Percentiles rank a stretch among this genome's conserved stretches.
phyloP scores from a whole-genome alignment of 495 filamentous ascomycete species.

The Pyrenopolyporus hunteri region DNA sequence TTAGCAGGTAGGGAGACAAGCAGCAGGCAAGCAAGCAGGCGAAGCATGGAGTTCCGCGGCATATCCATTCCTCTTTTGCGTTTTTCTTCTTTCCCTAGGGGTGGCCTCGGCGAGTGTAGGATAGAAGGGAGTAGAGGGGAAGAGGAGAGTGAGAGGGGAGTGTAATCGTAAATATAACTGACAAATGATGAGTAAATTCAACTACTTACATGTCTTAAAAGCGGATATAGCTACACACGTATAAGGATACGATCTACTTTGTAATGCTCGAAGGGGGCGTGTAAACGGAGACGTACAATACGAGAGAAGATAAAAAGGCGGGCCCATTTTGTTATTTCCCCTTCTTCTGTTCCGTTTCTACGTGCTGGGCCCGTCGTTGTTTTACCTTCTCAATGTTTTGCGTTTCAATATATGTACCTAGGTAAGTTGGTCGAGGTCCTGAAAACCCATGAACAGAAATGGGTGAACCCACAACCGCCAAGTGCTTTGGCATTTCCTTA shows the following conservation, averaged over 20 bases:
- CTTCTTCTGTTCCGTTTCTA: no score
- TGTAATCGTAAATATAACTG: constrained; percentile 4
- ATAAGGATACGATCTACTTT: no score
- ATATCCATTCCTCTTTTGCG: constrained; percentile 7
- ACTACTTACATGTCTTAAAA: background rate
- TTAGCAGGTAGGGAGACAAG: background rate
- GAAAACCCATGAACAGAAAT: no score
- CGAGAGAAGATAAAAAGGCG: no score
- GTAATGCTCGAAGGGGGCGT: background rate
- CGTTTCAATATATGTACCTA: no score
- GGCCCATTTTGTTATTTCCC: no score
- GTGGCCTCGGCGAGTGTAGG: constrained; percentile 5
- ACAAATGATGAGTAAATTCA: background rate
- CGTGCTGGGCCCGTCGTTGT: no score
- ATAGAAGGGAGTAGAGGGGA: background rate
- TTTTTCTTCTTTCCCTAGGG: background rate
- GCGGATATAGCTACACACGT: background rate
- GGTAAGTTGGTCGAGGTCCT: no score
- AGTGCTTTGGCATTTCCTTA: no score
- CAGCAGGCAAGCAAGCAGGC: background rate
- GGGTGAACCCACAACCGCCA: no score
- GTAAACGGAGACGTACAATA: no score
- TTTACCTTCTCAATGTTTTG: no score
- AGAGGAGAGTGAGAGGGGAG: background rate
- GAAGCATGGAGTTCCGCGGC: constrained; percentile 30